Percentiles rank a stretch among this genome's conserved stretches.
Evolutionary conservation across 2,329 filamentous ascomycete genomes (phyloP).

Genomic region (Drechslerella dactyloides): DNA sequence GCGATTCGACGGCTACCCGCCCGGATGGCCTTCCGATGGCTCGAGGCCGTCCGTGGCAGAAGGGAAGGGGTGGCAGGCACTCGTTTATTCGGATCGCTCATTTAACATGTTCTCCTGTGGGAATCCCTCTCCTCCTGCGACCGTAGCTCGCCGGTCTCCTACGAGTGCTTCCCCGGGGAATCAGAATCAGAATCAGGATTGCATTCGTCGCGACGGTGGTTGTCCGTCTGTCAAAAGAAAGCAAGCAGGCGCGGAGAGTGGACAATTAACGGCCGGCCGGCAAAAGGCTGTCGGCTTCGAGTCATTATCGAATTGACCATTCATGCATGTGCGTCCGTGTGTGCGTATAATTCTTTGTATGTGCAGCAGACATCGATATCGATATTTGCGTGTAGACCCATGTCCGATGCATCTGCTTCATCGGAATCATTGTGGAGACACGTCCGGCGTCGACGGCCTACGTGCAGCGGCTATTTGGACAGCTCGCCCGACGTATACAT

Average conservation of each 20-base stretch:
- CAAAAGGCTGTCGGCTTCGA: not conserved
- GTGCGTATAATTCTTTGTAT: too few relatives aligned
- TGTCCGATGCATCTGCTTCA: constrained; percentile 29
- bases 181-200: not conserved
- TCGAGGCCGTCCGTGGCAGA: constrained; percentile 17
- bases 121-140: not conserved
- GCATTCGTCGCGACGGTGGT: not conserved
- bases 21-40: constrained; percentile 34
- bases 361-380: too few relatives aligned
- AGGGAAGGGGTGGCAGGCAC: constrained; percentile 1
- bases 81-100: constrained; percentile 7
- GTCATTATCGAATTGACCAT: not conserved
- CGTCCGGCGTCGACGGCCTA: constrained; percentile 13
- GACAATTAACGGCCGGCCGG: constrained; percentile 1
- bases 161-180: not conserved
- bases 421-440: constrained; percentile 45
- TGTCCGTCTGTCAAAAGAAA: not conserved
- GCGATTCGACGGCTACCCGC: constrained; percentile 49
- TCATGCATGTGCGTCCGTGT: not conserved
- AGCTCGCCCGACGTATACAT: constrained; percentile 41
- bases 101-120: too few relatives aligned
- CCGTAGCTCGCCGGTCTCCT: not conserved
- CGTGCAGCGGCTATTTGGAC: constrained; percentile 42
- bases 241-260: not conserved
- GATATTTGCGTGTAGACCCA: not conserved